Evolutionary conservation across 495 filamentous ascomycete genomes (phyloP), one percentile per base, ranked within the genome.

Genomic region (Tuber microsphaerosporum): DNA sequence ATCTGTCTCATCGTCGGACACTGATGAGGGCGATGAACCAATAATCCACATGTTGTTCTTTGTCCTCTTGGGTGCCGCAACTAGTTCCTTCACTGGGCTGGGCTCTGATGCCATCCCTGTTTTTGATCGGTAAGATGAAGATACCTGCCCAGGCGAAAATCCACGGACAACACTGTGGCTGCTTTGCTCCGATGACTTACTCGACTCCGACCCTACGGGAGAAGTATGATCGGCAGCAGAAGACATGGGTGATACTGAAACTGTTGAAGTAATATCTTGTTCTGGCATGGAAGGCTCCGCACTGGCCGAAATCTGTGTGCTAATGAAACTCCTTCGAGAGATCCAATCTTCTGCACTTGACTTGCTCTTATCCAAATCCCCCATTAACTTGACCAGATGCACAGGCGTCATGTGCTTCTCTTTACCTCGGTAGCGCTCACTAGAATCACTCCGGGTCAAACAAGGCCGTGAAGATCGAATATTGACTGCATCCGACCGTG

Each of bases 341-440:
- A 77, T 82, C 81, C 81, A 82, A 61, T 74, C 76, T 31, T 82
- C 80, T 31, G 80, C 77, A 14, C 72, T 72, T 46, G 80, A 76
- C 46, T 79, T 82, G 70, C 74, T 81, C 45, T 72, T 79, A 69
- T 80, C 76, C 71, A 83, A 77, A 45, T 82, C 81, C 68, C 79
- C 81, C 75, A 83, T 80, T 61, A 83, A 77, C 45, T 77, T 82
- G 22, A 80, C 81, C 73, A 83, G 85, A 85, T 76, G 87, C 86
- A 80, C 89, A 86, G 8, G 89, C 88, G 76, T 89, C 88, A 97
- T 96, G 84, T 97, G 95, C 79, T 93, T 92, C 83, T 97, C 93
- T 70, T 88, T 90, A 43, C 81, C 81, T 72, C 81, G 81, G 48
- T 77, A 80, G 31, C 80, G 80, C 48, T 82, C 80, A 34, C 69